phyloP scores from a whole-genome alignment of 2,329 filamentous ascomycete genomes.

The Talaromyces sp. region DNA sequence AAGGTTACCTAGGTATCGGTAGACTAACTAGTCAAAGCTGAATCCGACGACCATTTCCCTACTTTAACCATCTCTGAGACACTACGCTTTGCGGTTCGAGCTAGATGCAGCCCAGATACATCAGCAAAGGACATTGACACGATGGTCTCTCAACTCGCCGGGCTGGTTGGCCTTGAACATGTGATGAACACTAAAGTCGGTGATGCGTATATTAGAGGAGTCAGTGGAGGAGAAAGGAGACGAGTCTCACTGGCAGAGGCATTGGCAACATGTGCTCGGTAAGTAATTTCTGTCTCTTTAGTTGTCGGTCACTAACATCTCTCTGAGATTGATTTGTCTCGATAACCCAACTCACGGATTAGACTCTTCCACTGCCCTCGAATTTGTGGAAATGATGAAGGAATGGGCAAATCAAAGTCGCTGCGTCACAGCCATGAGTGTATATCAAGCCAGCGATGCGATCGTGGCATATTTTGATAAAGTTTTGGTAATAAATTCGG shows the following conservation, averaged over 20 bases:
- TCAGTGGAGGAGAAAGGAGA: constrained; percentile 71
- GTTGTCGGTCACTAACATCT: neutral
- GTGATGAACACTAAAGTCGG: constrained; percentile 74
- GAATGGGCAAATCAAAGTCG: constrained; percentile 69
- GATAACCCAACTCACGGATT: constrained; percentile 60
- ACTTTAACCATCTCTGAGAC: constrained; percentile 81
- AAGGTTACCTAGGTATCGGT: too few relatives aligned
- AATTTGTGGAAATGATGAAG: constrained; percentile 61
- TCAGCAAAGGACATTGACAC: neutral
- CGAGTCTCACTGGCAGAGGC: constrained; percentile 74
- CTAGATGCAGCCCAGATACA: constrained; percentile 11
- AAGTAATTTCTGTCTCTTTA: constrained; percentile 36
- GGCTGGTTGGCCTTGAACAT: constrained; percentile 7
- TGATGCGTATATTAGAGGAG: constrained; percentile 69
- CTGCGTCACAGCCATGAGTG: constrained; percentile 65
- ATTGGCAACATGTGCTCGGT: constrained; percentile 64
- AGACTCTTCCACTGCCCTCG: constrained; percentile 60
- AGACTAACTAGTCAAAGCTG: constrained; percentile 66
- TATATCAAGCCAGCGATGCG: constrained; percentile 76
- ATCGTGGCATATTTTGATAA: constrained; percentile 74
- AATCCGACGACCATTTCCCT: constrained; percentile 60
- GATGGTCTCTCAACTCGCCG: constrained; percentile 1
- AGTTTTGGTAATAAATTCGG: constrained; percentile 69
- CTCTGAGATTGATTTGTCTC: constrained; percentile 50
- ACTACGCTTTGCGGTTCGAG: constrained; percentile 60